Base-by-base conservation (phyloP, 2,329 filamentous ascomycete species). In the Fusarium bactridioides region DNA sequence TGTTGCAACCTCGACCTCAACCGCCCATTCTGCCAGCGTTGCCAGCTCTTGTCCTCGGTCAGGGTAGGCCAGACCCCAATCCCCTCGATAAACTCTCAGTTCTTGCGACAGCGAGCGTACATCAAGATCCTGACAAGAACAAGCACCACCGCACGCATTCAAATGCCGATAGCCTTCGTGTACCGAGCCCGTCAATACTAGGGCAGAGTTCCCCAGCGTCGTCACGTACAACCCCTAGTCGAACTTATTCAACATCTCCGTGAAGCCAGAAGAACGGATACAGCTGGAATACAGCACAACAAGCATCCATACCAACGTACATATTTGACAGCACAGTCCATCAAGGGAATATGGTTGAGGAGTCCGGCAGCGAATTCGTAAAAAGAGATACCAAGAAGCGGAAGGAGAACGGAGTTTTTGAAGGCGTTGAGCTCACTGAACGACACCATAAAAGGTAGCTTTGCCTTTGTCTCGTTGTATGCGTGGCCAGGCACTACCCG, bases 61-160 rank as follows among this genome's bases (percentile, higher is more conserved):
- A 77, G 23, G 57, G 70, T 21, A 69, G 69, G 35, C 76, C 72
- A 44, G 69, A 74, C 21, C 66, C 62, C 25, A 72, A 50, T 19
- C 67, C 77, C 11, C 71, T 82, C 40, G 80, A 83, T 55, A 82
- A 79, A 57, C 68, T 83, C 29, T 79, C 82, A n/a, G 80, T 83
- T 11, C 76, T 83, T 50, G 82, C 82, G 16, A 80, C 78, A 37
- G 81, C 82, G 18, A 83, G 81, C 48, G 75, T 79, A 13, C 75
- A 78, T 43, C 76, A 80, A 69, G 73, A 78, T 3, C 72, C 76
- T 48, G 74, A 76, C 41, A 62, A 73, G 29, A 72, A 58, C 29
- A 74, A 72, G 54, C 78, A 74, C 16, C 73, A 64, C 3, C 71
- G 74, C 12, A 68, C 67, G 21, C 55, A 75, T 64, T 67, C 64